These are phyloP conservation scores for Digitaria exilis DNA, from an alignment of 202 grass and related monocot species.

Conservation along the genomic window DNA sequence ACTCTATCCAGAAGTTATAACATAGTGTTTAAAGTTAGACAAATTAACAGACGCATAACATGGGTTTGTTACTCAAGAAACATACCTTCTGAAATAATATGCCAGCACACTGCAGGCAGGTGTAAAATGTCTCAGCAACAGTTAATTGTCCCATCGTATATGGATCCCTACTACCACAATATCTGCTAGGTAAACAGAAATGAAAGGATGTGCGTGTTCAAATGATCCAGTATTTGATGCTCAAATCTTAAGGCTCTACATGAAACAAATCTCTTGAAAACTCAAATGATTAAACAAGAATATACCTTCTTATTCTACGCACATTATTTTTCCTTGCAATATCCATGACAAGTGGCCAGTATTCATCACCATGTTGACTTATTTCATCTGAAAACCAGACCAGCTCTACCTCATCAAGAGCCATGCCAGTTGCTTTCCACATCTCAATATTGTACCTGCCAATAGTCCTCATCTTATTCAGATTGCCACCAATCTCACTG, in stretches of 20 bases:
- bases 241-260: neutral
- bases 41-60: too few species aligned
- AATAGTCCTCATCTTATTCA: slow-evolving; percentile 38
- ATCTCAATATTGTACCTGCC: slow-evolving; percentile 55
- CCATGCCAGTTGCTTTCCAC: slow-evolving; percentile 57
- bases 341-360: slow-evolving; percentile 50
- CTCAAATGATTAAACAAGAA: neutral
- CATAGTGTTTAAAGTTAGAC: too few species aligned
- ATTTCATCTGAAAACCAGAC: slow-evolving; percentile 59
- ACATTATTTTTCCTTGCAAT: slow-evolving; percentile 32
- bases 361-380: slow-evolving; percentile 26
- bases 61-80: neutral
- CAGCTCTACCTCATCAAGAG: slow-evolving; percentile 46
- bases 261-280: neutral
- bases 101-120: slow-evolving; percentile 44
- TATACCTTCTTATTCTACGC: slow-evolving; percentile 31
- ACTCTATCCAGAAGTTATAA: too few species aligned
- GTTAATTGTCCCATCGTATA: slow-evolving; percentile 14
- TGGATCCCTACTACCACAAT: neutral
- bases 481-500: slow-evolving; percentile 42
- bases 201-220: neutral
- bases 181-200: slow-evolving; percentile 18
- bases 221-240: neutral
- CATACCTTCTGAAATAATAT: slow-evolving; percentile 53
- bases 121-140: slow-evolving; percentile 38